Conservation (phyloP, 2,329 filamentous ascomycete genomes). For the Arthroderma uncinatum region DNA sequence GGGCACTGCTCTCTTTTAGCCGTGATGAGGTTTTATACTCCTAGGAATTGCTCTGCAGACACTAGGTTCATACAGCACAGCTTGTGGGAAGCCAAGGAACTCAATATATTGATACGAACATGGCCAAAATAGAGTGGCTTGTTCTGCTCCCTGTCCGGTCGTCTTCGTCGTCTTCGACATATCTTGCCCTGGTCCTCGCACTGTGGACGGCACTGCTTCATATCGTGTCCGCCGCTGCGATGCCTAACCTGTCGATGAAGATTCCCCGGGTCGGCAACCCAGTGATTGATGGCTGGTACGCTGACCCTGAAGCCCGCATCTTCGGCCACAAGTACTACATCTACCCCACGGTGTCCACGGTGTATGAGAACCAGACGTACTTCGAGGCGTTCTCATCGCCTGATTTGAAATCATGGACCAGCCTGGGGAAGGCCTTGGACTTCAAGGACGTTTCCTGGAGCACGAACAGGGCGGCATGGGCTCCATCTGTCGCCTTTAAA, state of each 20-base stretch:
- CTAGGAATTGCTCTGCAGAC: background rate
- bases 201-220: background rate
- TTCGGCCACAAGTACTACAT: slow-evolving; percentile 40
- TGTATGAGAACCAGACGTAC: slow-evolving; percentile 40
- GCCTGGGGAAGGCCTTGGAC: slow-evolving; percentile 37
- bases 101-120: background rate
- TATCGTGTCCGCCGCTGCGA: background rate
- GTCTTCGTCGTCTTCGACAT: background rate
- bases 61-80: too few relatives aligned
- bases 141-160: background rate
- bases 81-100: background rate
- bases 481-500: slow-evolving; percentile 36
- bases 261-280: slow-evolving; percentile 29
- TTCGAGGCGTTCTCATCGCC: slow-evolving; percentile 43
- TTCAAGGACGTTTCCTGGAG: slow-evolving; percentile 35
- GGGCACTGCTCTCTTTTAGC: background rate
- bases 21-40: background rate
- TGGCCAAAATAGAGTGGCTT: background rate
- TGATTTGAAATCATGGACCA: slow-evolving; percentile 41
- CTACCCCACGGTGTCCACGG: slow-evolving; percentile 38
- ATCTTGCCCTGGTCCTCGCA: background rate
- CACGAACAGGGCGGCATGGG: slow-evolving; percentile 37
- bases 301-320: slow-evolving; percentile 41
- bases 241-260: slow-evolving; percentile 2
- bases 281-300: slow-evolving; percentile 42